A percentile compares a stretch with the other conserved stretches of the same genome.
Evolutionary conservation across 495 filamentous ascomycete species (phyloP).

Genomic region (Aspergillus taichungensis): DNA sequence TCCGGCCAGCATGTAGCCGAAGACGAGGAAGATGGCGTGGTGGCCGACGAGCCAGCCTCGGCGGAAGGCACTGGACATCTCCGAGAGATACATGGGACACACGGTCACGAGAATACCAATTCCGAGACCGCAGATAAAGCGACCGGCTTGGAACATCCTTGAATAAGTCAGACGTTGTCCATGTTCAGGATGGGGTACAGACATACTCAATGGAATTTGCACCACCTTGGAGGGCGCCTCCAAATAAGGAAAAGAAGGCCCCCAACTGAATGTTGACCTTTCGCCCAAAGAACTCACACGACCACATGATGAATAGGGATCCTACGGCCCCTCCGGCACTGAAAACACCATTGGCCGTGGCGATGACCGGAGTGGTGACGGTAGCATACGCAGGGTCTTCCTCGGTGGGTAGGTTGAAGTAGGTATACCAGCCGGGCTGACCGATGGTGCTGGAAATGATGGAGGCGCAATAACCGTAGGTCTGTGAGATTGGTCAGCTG

Average conservation of each 20-base stretch:
- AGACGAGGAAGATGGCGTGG: slow-evolving; percentile 33
- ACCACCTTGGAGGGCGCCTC: slow-evolving; percentile 38
- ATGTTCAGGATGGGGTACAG: background rate
- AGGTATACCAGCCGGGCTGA: slow-evolving; percentile 42
- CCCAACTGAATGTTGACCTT: slow-evolving; percentile 39
- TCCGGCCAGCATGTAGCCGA: slow-evolving; percentile 34
- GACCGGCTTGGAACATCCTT: slow-evolving; percentile 41
- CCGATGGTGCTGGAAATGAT: slow-evolving; percentile 45
- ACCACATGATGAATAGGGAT: slow-evolving; percentile 34
- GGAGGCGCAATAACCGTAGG: slow-evolving; percentile 41
- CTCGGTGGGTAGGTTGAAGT: slow-evolving; percentile 32
- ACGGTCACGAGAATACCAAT: slow-evolving; percentile 37
- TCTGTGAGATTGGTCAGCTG: slow-evolving; percentile 11
- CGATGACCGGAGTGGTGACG: slow-evolving; percentile 38
- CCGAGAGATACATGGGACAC: slow-evolving; percentile 39
- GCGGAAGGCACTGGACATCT: slow-evolving; percentile 26
- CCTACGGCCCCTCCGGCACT: slow-evolving; percentile 39
- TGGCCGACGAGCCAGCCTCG: slow-evolving; percentile 31
- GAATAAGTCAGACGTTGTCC: background rate
- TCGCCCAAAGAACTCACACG: slow-evolving; percentile 34
- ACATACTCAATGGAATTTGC: slow-evolving; percentile 30
- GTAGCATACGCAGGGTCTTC: slow-evolving; percentile 34
- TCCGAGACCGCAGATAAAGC: slow-evolving; percentile 40
- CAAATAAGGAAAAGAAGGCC: slow-evolving; percentile 31
- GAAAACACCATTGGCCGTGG: slow-evolving; percentile 41